These are phyloP conservation scores for Massospora cicadina DNA, from an alignment of 371 early-diverging fungal species.

Conservation along the genomic window DNA sequence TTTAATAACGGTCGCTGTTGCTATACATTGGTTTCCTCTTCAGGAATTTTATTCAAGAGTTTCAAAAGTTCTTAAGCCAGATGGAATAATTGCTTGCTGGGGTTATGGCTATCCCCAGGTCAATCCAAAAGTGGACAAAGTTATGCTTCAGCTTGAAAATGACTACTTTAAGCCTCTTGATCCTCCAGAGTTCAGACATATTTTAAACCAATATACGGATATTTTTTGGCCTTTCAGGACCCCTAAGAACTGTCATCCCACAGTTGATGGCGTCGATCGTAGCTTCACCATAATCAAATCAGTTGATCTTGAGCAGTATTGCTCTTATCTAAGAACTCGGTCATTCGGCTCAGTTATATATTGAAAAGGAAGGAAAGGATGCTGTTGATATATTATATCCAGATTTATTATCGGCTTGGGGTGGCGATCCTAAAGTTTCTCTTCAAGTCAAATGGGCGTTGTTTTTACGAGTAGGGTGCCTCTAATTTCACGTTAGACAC, in stretches of 20 bases:
- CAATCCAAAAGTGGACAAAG: background rate
- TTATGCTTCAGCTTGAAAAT: background rate
- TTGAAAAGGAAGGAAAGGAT: slow-evolving; percentile 1
- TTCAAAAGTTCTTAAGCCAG: slow-evolving; percentile 5
- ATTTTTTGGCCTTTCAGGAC: background rate
- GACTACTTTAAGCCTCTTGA: background rate
- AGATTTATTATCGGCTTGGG: slow-evolving; percentile 8
- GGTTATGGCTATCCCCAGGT: background rate
- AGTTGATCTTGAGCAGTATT: background rate
- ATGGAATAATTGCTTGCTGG: slow-evolving; percentile 3
- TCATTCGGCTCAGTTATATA: slow-evolving; percentile 8
- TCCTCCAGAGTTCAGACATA: background rate
- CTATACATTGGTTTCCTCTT: slow-evolving; percentile 3
- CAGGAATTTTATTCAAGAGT: slow-evolving; percentile 3
- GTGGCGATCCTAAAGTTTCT: background rate
- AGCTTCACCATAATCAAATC: background rate
- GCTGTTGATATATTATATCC: background rate
- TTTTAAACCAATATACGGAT: background rate
- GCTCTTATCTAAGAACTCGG: background rate
- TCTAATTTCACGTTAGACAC: too few species aligned
- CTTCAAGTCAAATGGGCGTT: background rate
- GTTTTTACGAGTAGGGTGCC: slow-evolving; percentile 1
- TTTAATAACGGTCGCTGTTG: slow-evolving; percentile 9
- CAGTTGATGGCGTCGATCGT: background rate
- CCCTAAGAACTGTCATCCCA: background rate